These are phyloP conservation scores for Irpex sp. DNA, from an alignment of 1,284 basidiomycete species.

Conservation along the genomic window DNA sequence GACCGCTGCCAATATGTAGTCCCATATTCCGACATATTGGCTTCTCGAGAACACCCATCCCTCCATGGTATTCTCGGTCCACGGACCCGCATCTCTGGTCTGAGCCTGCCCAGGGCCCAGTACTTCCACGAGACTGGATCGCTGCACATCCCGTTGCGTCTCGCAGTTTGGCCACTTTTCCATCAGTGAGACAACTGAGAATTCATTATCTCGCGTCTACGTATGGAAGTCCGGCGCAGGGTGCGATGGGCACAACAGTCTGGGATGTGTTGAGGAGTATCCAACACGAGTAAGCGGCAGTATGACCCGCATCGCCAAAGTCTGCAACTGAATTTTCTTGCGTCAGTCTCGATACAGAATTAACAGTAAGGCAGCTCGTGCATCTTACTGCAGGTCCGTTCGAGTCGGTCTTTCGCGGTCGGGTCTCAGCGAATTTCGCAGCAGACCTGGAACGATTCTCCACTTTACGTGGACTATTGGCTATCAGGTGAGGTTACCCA, in stretches of 20 bases:
- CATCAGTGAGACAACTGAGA: conserved; percentile 2
- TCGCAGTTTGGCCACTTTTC: conserved; percentile 9
- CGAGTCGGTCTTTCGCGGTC: not conserved
- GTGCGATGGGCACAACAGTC: conserved; percentile 6
- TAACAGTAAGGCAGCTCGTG: conserved; percentile 4
- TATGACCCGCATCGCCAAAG: not conserved
- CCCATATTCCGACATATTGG: conserved; percentile 5
- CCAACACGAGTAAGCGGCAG: conserved; percentile 2
- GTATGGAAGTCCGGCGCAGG: not conserved
- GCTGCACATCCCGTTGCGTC: conserved; percentile 5
- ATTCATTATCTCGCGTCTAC: not conserved
- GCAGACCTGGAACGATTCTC: conserved; percentile 10
- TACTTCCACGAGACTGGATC: not conserved
- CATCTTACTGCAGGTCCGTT: conserved; percentile 6
- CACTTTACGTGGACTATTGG: conserved; percentile 8
- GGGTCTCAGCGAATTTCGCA: not conserved
- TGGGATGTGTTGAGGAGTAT: conserved; percentile 9
- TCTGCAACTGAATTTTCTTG: not conserved
- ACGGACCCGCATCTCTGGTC: not conserved
- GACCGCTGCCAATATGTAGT: conserved; percentile 8
- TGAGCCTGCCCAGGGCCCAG: not conserved
- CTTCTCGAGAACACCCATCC: conserved; percentile 1
- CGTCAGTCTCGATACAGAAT: conserved; percentile 5
- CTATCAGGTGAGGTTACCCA: conserved; percentile 1
- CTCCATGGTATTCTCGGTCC: conserved; percentile 6